Percentiles rank a stretch among this genome's conserved stretches.
Conservation (phyloP, 768 basidiomycete species). For the Collybiopsis luxurians region DNA sequence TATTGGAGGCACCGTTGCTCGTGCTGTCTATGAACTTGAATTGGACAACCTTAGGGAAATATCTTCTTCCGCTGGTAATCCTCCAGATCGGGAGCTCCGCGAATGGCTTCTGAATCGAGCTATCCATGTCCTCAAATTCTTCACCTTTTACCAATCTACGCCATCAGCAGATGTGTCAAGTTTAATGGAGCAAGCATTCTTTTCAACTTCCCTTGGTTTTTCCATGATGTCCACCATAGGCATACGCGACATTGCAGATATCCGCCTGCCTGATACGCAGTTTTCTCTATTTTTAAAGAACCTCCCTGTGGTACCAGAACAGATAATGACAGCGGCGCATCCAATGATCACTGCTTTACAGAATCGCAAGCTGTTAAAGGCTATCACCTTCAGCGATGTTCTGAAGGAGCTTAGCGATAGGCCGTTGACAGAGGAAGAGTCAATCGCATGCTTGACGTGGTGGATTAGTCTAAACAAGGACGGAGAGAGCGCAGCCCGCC, state of each 20-base stretch:
- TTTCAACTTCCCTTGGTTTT: constrained; percentile 58
- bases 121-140: constrained; percentile 83
- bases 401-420: constrained; percentile 69
- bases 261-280: constrained; percentile 71
- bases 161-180: constrained; percentile 78
- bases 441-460: constrained; percentile 85
- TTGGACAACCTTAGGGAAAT: constrained; percentile 49
- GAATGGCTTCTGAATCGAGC: constrained; percentile 56
- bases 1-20: constrained; percentile 78
- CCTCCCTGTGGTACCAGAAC: constrained; percentile 69
- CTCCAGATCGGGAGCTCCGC: constrained; percentile 39
- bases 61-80: constrained; percentile 21
- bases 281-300: constrained; percentile 75
- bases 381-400: constrained; percentile 81
- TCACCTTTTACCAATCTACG: constrained; percentile 85
- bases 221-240: constrained; percentile 77
- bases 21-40: constrained; percentile 85
- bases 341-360: constrained; percentile 61
- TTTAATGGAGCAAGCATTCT: constrained; percentile 76
- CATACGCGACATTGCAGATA: constrained; percentile 58
- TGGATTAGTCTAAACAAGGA: constrained; percentile 53
- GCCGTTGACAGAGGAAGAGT: constrained; percentile 70
- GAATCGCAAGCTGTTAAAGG: constrained; percentile 60
- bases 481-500: constrained; percentile 30
- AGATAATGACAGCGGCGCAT: constrained; percentile 53